Conservation (phyloP, 371 early-diverging fungal genomes). For the Saksenaea oblongispora region DNA sequence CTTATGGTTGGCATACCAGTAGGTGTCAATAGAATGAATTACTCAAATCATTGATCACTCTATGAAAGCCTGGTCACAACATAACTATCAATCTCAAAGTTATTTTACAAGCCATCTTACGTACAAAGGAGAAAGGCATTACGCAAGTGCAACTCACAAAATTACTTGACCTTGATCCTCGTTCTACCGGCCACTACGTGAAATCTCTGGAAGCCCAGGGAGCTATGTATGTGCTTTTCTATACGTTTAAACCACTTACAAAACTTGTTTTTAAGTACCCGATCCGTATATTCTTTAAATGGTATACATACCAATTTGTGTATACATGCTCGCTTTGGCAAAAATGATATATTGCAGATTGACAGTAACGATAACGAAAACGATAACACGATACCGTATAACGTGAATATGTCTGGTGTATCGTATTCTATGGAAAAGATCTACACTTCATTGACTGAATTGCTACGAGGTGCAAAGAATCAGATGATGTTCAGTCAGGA, state of each 20-base stretch:
- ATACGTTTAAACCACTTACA: not conserved
- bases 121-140: slow-evolving; percentile 23
- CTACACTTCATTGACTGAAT: slow-evolving; percentile 13
- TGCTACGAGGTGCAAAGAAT: slow-evolving; percentile 29
- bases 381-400: slow-evolving; percentile 17
- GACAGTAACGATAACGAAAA: not conserved
- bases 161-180: slow-evolving; percentile 23
- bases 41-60: not conserved
- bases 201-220: slow-evolving; percentile 38
- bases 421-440: slow-evolving; percentile 14
- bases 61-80: slow-evolving; percentile 21
- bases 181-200: slow-evolving; percentile 47
- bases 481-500: slow-evolving; percentile 28
- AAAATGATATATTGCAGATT: not conserved
- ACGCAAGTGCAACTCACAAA: slow-evolving; percentile 37
- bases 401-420: slow-evolving; percentile 31
- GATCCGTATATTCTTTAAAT: slow-evolving; percentile 20
- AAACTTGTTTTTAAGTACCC: slow-evolving; percentile 11
- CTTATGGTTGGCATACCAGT: slow-evolving; percentile 33
- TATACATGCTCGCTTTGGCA: slow-evolving; percentile 26
- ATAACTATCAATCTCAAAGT: slow-evolving; percentile 22
- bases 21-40: slow-evolving; percentile 6
- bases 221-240: slow-evolving; percentile 22
- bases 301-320: slow-evolving; percentile 37
- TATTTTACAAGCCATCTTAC: slow-evolving; percentile 27